Conservation (phyloP, 176 grass and related monocot genomes). For the Musa schizocarpa region DNA sequence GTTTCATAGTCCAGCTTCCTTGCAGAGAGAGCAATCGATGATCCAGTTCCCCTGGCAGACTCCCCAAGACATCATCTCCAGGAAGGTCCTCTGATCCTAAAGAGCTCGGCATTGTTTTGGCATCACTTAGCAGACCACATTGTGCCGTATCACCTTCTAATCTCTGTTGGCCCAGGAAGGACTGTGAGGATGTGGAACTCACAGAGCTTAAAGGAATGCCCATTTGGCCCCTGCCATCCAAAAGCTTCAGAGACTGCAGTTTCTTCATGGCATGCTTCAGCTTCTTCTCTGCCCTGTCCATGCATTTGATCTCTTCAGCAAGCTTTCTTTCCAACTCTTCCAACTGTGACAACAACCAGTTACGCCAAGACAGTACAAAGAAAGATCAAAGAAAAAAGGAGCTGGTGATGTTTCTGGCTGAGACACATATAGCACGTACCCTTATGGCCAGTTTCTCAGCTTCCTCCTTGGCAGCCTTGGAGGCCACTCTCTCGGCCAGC, state of each 20-base stretch:
- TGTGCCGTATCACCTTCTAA: conserved; percentile 27
- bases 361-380: too few species aligned
- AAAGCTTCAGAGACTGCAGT: conserved; percentile 66
- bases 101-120: background rate
- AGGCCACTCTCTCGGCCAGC: conserved; percentile 75
- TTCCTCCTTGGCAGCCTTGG: conserved; percentile 82
- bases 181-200: conserved; percentile 49
- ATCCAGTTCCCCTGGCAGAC: too few species aligned
- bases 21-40: too few species aligned
- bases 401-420: background rate
- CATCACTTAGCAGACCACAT: conserved; percentile 22
- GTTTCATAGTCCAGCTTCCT: too few species aligned
- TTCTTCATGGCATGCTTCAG: conserved; percentile 67
- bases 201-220: conserved; percentile 43
- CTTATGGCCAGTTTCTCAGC: conserved; percentile 56
- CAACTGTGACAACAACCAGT: conserved; percentile 36
- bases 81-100: too few species aligned
- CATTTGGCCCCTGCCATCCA: conserved; percentile 17
- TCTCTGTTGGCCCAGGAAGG: conserved; percentile 26
- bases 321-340: conserved; percentile 73
- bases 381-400: background rate
- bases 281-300: conserved; percentile 65
- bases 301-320: conserved; percentile 52
- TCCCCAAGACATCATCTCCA: too few species aligned
- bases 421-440: conserved; percentile 18